Percentiles rank a stretch among this genome's conserved stretches.
Conservation (phyloP, 108 stramenopile species). For the Nitzschia sp. region DNA sequence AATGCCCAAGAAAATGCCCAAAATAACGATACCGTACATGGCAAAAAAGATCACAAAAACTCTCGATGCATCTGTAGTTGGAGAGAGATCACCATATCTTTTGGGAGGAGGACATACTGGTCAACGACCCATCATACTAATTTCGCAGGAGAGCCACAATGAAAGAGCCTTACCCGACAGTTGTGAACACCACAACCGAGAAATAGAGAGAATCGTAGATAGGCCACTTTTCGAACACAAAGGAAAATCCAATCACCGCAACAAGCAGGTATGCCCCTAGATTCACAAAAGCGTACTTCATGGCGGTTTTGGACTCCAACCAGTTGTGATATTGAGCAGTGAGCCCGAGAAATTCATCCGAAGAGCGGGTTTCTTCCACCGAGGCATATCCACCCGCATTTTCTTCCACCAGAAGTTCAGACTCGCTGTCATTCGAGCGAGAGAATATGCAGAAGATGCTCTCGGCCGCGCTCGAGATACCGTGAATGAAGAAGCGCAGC, state of each 20-base stretch:
- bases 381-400: background rate
- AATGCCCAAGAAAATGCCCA: conserved; percentile 58
- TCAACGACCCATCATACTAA: background rate
- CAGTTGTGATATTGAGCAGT: conserved; percentile 8
- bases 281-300: background rate
- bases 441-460: background rate
- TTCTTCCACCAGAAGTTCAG: background rate
- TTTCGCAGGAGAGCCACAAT: too few relatives aligned
- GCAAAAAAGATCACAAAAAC: conserved; percentile 56
- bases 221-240: conserved; percentile 58
- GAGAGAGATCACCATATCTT: conserved; percentile 69
- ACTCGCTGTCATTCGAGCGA: background rate
- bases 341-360: conserved; percentile 2
- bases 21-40: conserved; percentile 43
- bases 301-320: conserved; percentile 10
- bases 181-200: conserved; percentile 65
- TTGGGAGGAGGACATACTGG: conserved; percentile 1
- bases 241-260: conserved; percentile 45
- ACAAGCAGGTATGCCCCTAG: conserved; percentile 27
- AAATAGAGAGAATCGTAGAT: conserved; percentile 68
- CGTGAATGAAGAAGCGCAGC: conserved; percentile 5
- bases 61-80: conserved; percentile 26
- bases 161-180: too few relatives aligned
- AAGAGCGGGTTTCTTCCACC: background rate
- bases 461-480: background rate